Evolutionary conservation across 1,139 yeast species (phyloP).

Genomic region (Blastobotrys illinoisensis): DNA sequence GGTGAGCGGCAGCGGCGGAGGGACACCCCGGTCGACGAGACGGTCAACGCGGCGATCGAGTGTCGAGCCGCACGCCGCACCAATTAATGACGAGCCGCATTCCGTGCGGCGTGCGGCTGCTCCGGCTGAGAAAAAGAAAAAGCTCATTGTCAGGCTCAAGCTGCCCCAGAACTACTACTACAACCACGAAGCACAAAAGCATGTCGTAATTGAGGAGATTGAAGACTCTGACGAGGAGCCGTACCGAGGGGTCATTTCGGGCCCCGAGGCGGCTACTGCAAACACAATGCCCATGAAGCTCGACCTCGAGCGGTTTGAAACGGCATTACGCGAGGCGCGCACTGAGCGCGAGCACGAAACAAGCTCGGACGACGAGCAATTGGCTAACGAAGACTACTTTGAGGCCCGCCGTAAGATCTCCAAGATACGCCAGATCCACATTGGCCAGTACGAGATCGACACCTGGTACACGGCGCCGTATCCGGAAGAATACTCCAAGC

Average conservation of each 20-base stretch:
- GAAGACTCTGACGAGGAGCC: slow-evolving; percentile 39
- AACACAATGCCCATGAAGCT: slow-evolving; percentile 53
- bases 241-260: slow-evolving; percentile 57
- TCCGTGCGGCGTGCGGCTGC: not conserved
- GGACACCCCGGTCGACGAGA: not conserved
- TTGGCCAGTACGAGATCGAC: slow-evolving; percentile 67
- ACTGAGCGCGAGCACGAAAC: slow-evolving; percentile 23
- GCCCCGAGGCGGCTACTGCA: slow-evolving; percentile 55
- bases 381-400: not conserved
- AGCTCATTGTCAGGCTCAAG: not conserved
- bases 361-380: not conserved
- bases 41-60: not conserved
- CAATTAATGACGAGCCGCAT: not conserved
- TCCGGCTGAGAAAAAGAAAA: not conserved
- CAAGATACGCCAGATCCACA: slow-evolving; percentile 51
- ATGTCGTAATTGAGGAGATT: slow-evolving; percentile 17
- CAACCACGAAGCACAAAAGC: slow-evolving; percentile 4
- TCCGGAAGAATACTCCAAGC: slow-evolving; percentile 75
- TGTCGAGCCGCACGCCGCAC: not conserved
- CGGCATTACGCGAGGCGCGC: slow-evolving; percentile 30
- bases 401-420: slow-evolving; percentile 23
- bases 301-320: slow-evolving; percentile 48
- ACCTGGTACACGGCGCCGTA: slow-evolving; percentile 95
- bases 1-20: not conserved
- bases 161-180: not conserved